Evolutionary conservation across 208 protist species (phyloP), one percentile per base, ranked within the genome.

Genomic region (Porcisia hertigi): DNA sequence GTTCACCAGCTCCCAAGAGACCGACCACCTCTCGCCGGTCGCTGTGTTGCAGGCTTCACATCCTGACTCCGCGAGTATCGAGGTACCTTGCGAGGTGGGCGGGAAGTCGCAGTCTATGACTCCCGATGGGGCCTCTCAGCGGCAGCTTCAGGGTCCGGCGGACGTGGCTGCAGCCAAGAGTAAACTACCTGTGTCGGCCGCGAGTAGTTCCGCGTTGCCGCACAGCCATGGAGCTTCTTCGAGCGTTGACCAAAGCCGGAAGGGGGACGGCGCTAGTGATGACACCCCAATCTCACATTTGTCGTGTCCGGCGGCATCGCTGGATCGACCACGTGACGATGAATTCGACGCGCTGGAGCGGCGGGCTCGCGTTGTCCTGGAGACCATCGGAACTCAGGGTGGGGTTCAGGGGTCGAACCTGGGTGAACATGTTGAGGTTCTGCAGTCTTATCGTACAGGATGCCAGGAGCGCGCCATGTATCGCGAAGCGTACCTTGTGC

Each of bases 401-500:
- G 81, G 69, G 20, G 77, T 76, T 58, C 75, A 86, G 18, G 83
- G 91, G 69, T 62, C 57, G 59, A 70, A 74, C 43, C 75, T 92
- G 64, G 76, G 79, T 18, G 86, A 85, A 49, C 91, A 96, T 77
- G 73, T 93, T 3, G 69, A 80, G 41, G 83, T 88, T 11, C 88
- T 98, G 11, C 83, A 85, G 41, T 77, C 88, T 9, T 97, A 98
- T 88, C 88, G 93, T 14, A 66, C 85, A 63, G 90, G 82, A 18
- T 98, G 96, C 80, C 79, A 97, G 82, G 74, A 73, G 39, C 92
- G 94, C 6, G 86, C 87, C 34, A 88, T 95, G 69, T 98, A 98
- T 80, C 88, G 91, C n/a, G 94, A 97, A 83, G 96, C 96, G 14
- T 91, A 97, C 71, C 85, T 98, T 12, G 93, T 97, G 34, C 94